These are phyloP conservation scores for Tricholomella constricta DNA, from an alignment of 768 basidiomycete species.

Conservation along the genomic window DNA sequence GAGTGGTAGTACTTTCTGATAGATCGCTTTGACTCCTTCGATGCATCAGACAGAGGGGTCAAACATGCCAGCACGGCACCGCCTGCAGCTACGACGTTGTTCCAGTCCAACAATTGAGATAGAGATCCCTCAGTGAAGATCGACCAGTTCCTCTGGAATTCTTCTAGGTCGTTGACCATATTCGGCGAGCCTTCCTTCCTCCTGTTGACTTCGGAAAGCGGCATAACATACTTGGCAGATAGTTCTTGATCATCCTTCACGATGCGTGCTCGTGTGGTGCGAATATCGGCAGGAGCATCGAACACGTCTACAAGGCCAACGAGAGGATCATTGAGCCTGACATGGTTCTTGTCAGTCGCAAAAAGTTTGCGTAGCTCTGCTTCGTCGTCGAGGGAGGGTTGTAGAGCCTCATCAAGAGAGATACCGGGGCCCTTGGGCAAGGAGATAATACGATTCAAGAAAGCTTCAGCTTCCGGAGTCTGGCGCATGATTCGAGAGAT, in stretches of 20 bases:
- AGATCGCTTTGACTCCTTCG: slow-evolving; percentile 53
- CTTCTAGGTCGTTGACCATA: slow-evolving; percentile 52
- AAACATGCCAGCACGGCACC: slow-evolving; percentile 63
- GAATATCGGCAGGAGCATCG: slow-evolving; percentile 47
- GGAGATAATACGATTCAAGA: slow-evolving; percentile 22
- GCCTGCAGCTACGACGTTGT: slow-evolving; percentile 63
- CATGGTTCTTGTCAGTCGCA: slow-evolving; percentile 50
- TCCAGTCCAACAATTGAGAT: slow-evolving; percentile 63
- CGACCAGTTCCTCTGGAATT: slow-evolving; percentile 65
- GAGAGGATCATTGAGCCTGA: slow-evolving; percentile 46
- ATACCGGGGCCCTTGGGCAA: slow-evolving; percentile 27
- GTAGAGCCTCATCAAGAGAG: slow-evolving; percentile 46
- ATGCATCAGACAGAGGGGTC: slow-evolving; percentile 47
- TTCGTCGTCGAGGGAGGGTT: slow-evolving; percentile 60
- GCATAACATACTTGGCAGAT: slow-evolving; percentile 54
- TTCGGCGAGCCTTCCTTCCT: slow-evolving; percentile 51
- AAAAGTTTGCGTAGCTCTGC: slow-evolving; percentile 55
- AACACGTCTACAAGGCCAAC: slow-evolving; percentile 66
- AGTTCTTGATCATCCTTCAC: slow-evolving; percentile 47
- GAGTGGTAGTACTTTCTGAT: slow-evolving; percentile 61
- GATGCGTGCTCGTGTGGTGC: slow-evolving; percentile 52
- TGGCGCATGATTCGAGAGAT: slow-evolving; percentile 20
- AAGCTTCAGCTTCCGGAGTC: slow-evolving; percentile 26
- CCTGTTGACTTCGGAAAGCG: slow-evolving; percentile 43
- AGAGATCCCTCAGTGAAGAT: slow-evolving; percentile 65